Evolutionary conservation across 1,284 basidiomycete species (phyloP).

Genomic region (Farysia itapuensis): DNA sequence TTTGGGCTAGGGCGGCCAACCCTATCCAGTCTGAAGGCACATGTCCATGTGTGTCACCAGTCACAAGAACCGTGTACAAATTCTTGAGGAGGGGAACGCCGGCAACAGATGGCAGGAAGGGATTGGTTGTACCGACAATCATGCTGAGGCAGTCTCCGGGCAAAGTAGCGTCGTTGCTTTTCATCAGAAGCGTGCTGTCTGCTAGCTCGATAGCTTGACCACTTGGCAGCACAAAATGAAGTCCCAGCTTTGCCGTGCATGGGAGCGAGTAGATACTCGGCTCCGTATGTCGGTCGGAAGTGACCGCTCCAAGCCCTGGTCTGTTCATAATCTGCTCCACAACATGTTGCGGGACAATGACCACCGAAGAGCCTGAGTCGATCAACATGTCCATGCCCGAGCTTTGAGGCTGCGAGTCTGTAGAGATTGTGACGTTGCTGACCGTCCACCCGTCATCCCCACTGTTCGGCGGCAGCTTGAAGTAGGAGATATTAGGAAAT

Average conservation of each 20-base stretch:
- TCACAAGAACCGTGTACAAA: slow-evolving; percentile 27
- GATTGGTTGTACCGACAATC: slow-evolving; percentile 18
- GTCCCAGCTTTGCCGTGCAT: slow-evolving; percentile 17
- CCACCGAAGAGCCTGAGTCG: slow-evolving; percentile 26
- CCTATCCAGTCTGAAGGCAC: slow-evolving; percentile 27
- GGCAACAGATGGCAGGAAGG: slow-evolving; percentile 16
- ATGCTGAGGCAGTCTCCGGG: slow-evolving; percentile 24
- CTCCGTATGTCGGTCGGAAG: slow-evolving; percentile 2
- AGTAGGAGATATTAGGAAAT: slow-evolving; percentile 10
- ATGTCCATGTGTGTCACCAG: slow-evolving; percentile 1
- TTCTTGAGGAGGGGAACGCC: slow-evolving; percentile 25
- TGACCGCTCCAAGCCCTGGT: slow-evolving; percentile 7
- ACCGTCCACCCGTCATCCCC: slow-evolving; percentile 12
- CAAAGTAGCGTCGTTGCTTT: slow-evolving; percentile 26
- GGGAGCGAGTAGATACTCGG: slow-evolving; percentile 27
- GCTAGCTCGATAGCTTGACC: slow-evolving; percentile 7
- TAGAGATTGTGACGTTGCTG: slow-evolving; percentile 7
- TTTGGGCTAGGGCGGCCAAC: too few relatives aligned
- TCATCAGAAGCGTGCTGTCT: slow-evolving; percentile 21
- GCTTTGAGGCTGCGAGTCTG: background rate
- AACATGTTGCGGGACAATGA: slow-evolving; percentile 14
- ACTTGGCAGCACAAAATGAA: slow-evolving; percentile 15
- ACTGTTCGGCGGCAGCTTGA: slow-evolving; percentile 2
- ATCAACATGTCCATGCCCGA: slow-evolving; percentile 9
- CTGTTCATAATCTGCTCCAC: slow-evolving; percentile 21